Percentiles rank a stretch among this genome's conserved stretches.
phyloP scores from a whole-genome alignment of 805 yeast species.

The Cyberlindnera mrakii region DNA sequence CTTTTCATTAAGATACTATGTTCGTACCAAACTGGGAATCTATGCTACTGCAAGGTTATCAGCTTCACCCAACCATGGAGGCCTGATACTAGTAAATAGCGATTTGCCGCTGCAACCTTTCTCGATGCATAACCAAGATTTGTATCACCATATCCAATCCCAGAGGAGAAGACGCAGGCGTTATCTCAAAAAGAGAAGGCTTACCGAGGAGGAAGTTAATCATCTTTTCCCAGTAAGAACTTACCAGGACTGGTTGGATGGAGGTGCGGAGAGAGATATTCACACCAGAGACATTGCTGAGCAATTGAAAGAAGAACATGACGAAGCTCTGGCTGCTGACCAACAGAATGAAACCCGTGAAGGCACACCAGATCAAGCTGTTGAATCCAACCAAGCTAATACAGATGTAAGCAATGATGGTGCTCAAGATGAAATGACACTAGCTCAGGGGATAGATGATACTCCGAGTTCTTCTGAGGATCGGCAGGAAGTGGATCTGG shows the following conservation, averaged over 20 bases:
- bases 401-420: background rate
- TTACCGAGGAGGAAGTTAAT: slow-evolving; percentile 53
- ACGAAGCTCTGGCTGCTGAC: slow-evolving; percentile 9
- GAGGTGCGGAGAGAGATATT: slow-evolving; percentile 50
- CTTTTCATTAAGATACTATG: slow-evolving; percentile 55
- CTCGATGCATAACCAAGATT: slow-evolving; percentile 13
- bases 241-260: slow-evolving; percentile 54
- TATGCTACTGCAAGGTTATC: slow-evolving; percentile 26
- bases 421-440: background rate
- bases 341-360: slow-evolving; percentile 1
- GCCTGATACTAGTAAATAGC: slow-evolving; percentile 16
- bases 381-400: no score
- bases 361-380: no score
- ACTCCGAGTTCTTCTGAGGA: no score
- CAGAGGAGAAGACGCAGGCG: slow-evolving; percentile 35
- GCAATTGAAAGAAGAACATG: slow-evolving; percentile 30
- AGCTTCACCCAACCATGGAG: slow-evolving; percentile 7
- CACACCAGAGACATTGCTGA: slow-evolving; percentile 33
- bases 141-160: slow-evolving; percentile 7
- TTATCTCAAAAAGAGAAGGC: slow-evolving; percentile 42
- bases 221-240: slow-evolving; percentile 51
- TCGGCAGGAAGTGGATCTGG: slow-evolving; percentile 14
- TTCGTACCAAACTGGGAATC: slow-evolving; percentile 51
- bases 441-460: no score
- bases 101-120: slow-evolving; percentile 22